Base-by-base conservation (phyloP, 257 asterid species). In the Eustoma russellianum region DNA sequence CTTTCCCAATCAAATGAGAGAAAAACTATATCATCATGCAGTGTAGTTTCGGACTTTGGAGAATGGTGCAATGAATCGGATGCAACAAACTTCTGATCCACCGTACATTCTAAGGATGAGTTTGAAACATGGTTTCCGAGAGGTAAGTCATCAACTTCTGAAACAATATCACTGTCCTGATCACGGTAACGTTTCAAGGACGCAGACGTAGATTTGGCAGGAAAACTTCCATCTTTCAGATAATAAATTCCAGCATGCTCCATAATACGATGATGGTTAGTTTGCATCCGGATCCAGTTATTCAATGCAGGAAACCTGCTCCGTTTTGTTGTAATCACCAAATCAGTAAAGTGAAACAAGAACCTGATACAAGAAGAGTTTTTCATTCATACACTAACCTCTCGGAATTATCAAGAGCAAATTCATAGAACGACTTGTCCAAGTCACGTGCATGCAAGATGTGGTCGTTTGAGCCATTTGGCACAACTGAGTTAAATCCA, bases 201-300 rank as follows among this genome's bases (percentile, higher is more conserved):
- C 61, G 66, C 64, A 53, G 76, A 52, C 58, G 69, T 80, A 56
- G 78, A 54, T 61, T 74, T 74, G 57, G 70, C 88, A 46, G 68
- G 67, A 60, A 51, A 61, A 46, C 73, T 83, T 59, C 70, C 74
- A 62, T 62, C 56, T 67, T 76, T 77, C 64, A 73, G 79, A 60
- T 81, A 94, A 46, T 78, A 55, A 91, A 72, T 80, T 59, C 84
- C 90, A 56, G 98, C 92, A 74, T 87, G 84, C 75, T 87, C 98
- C 11, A 94, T 84, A 70, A 91, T 82, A 70, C 94, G 85, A 66
- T 91, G 98, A 66, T 87, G 96, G 72, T 87, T 91, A 59, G 89
- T 87, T 75, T 91, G 98, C 94, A 91, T 72, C 77, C 87, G 96
- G 58, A 87, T 91, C 98, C 98, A 91, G 66, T 96, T 93, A 63